Evolutionary conservation across 352 stramenopile species (phyloP).

Genomic region (Globisporangium heterothallicum): DNA sequence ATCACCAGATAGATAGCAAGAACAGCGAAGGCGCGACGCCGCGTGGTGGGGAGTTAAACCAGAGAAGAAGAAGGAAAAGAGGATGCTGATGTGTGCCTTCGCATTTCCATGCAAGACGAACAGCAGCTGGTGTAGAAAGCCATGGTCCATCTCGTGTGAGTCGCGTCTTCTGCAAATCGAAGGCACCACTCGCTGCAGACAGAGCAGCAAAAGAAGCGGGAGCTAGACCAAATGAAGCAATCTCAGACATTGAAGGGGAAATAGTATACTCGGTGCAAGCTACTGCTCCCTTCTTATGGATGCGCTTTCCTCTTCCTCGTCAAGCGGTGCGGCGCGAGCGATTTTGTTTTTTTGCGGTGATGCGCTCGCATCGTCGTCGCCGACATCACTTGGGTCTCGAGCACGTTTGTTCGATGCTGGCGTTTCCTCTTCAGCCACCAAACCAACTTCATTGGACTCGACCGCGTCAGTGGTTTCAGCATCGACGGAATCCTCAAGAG

Average conservation of each 20-base stretch:
- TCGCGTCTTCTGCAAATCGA: too few species aligned
- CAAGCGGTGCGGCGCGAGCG: neutral
- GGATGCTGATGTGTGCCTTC: too few species aligned
- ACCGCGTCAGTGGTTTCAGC: neutral
- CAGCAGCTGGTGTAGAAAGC: too few species aligned
- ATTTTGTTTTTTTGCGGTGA: neutral
- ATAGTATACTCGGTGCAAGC: neutral
- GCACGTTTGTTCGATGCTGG: neutral
- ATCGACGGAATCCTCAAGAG: neutral
- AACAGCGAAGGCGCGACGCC: too few species aligned
- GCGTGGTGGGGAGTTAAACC: too few species aligned
- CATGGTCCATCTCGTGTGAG: too few species aligned
- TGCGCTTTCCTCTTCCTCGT: neutral
- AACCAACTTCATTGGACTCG: neutral
- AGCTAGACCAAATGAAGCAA: too few species aligned
- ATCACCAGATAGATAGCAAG: slow-evolving; percentile 28
- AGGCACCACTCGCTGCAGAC: too few species aligned
- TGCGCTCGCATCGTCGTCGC: neutral
- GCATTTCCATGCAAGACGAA: too few species aligned
- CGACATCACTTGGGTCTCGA: neutral
- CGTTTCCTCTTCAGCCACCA: neutral
- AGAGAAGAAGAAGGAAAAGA: too few species aligned
- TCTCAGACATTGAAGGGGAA: too few species aligned
- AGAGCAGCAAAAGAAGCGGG: too few species aligned
- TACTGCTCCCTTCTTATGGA: neutral